A percentile compares a stretch with the other conserved stretches of the same genome.
Evolutionary conservation across 768 basidiomycete genomes (phyloP).

Genomic region (Mycena haematopus): DNA sequence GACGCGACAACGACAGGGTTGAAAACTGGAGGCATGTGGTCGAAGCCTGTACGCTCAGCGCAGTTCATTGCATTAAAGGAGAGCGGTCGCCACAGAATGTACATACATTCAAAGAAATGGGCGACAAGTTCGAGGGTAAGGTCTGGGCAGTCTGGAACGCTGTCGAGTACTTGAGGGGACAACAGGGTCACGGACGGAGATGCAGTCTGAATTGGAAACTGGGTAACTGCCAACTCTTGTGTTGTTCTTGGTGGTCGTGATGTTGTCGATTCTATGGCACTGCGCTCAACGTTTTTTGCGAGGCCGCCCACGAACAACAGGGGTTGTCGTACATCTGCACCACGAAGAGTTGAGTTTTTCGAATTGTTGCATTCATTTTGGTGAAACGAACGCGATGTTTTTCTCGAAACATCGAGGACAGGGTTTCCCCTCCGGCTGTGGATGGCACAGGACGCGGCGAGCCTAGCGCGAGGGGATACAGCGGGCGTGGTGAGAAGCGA

Average conservation of each 20-base stretch:
- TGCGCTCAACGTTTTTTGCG: neutral
- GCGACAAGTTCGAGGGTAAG: neutral
- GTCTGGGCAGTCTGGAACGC: neutral
- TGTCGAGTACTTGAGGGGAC: neutral
- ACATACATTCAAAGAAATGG: slow-evolving; percentile 3
- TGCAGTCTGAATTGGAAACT: neutral
- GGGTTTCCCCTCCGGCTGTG: neutral
- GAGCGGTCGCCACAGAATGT: too few species aligned
- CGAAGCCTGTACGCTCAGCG: neutral
- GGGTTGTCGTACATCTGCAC: slow-evolving; percentile 9
- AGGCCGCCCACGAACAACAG: neutral
- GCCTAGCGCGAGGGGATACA: neutral
- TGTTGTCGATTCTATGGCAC: neutral
- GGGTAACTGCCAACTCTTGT: neutral
- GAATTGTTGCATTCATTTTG: too few species aligned
- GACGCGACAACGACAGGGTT: neutral
- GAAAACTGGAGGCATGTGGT: neutral
- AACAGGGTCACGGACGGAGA: neutral
- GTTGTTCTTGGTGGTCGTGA: neutral
- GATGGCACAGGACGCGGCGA: slow-evolving; percentile 15
- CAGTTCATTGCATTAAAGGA: neutral
- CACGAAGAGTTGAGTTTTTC: too few species aligned
- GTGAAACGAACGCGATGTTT: neutral
- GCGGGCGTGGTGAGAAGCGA: neutral
- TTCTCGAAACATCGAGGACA: slow-evolving; percentile 13